phyloP scores from a whole-genome alignment of 2,329 filamentous ascomycete genomes.

The Huntiella moniliformis region DNA sequence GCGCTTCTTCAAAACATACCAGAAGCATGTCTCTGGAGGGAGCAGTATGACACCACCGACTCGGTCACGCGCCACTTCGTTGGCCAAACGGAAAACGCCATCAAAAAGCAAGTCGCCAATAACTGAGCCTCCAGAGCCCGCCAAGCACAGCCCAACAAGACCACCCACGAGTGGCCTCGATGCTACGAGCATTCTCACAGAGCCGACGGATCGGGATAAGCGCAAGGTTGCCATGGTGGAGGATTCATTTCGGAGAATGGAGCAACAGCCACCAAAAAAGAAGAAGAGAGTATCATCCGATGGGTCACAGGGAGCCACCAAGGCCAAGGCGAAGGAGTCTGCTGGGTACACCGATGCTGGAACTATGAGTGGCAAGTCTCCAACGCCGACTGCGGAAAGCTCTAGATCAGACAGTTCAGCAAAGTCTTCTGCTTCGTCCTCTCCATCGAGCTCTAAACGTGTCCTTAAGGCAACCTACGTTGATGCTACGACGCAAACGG shows the following conservation, averaged over 20 bases:
- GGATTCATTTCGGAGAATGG: slow-evolving; percentile 43
- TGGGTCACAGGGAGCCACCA: slow-evolving; percentile 19
- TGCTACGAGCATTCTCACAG: slow-evolving; percentile 40
- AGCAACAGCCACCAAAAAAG: slow-evolving; percentile 33
- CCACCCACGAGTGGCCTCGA: slow-evolving; percentile 31
- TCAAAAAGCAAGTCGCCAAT: slow-evolving; percentile 52
- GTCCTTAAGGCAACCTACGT: slow-evolving; percentile 22
- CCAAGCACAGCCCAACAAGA: slow-evolving; percentile 30
- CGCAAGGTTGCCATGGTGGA: slow-evolving; percentile 48
- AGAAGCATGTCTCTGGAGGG: slow-evolving; percentile 38
- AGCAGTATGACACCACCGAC: slow-evolving; percentile 39
- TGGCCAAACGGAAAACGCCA: slow-evolving; percentile 15
- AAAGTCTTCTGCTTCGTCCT: slow-evolving; percentile 18
- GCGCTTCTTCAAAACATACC: slow-evolving; percentile 41
- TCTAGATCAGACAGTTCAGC: slow-evolving; percentile 17
- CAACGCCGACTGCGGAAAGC: slow-evolving; percentile 26
- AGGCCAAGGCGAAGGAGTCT: slow-evolving; percentile 2
- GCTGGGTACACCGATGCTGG: slow-evolving; percentile 31
- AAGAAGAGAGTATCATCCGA: slow-evolving; percentile 47
- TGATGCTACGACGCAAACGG: slow-evolving; percentile 35
- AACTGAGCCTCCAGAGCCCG: slow-evolving; percentile 28
- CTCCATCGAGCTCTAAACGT: slow-evolving; percentile 21
- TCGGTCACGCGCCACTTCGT: slow-evolving; percentile 34
- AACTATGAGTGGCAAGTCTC: slow-evolving; percentile 34
- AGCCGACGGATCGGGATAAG: slow-evolving; percentile 48